Evolutionary conservation across 139 green algal genomes (phyloP).

Genomic region (Tetradesmus lagerheimii): DNA sequence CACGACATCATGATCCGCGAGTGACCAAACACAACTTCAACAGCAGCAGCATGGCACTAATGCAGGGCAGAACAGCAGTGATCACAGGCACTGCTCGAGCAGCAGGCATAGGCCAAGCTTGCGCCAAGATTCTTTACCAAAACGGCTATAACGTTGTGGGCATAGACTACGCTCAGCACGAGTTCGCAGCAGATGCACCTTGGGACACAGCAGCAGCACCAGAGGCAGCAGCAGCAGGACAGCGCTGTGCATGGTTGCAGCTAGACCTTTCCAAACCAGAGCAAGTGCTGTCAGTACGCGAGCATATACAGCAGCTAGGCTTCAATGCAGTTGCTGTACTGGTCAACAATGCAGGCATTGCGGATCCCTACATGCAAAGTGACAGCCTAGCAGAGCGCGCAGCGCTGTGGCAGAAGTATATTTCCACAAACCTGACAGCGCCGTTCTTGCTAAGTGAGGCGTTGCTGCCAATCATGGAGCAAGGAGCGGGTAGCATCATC

Average conservation of each 20-base stretch:
- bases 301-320: not conserved
- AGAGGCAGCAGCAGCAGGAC: not conserved
- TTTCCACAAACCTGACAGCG: slow-evolving; percentile 53
- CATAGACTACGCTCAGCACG: not conserved
- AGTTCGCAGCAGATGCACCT: not conserved
- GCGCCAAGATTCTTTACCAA: not conserved
- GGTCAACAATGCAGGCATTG: slow-evolving; percentile 55
- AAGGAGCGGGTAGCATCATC: slow-evolving; percentile 56
- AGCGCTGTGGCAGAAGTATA: slow-evolving; percentile 39
- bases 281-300: not conserved
- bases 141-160: slow-evolving; percentile 30
- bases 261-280: not conserved
- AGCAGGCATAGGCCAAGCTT: slow-evolving; percentile 28
- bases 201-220: not conserved
- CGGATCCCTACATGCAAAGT: slow-evolving; percentile 15
- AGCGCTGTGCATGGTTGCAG: not conserved
- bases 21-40: not conserved
- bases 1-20: not conserved
- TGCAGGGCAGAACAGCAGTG: slow-evolving; percentile 3
- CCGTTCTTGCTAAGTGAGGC: slow-evolving; percentile 64
- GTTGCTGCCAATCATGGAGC: slow-evolving; percentile 55
- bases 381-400: not conserved
- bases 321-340: slow-evolving; percentile 14
- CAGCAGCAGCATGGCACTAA: not conserved
- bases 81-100: slow-evolving; percentile 16